Evolutionary conservation across 2,329 filamentous ascomycete species (phyloP), one percentile per base, ranked within the genome.

Genomic region (Colletotrichum phormii): DNA sequence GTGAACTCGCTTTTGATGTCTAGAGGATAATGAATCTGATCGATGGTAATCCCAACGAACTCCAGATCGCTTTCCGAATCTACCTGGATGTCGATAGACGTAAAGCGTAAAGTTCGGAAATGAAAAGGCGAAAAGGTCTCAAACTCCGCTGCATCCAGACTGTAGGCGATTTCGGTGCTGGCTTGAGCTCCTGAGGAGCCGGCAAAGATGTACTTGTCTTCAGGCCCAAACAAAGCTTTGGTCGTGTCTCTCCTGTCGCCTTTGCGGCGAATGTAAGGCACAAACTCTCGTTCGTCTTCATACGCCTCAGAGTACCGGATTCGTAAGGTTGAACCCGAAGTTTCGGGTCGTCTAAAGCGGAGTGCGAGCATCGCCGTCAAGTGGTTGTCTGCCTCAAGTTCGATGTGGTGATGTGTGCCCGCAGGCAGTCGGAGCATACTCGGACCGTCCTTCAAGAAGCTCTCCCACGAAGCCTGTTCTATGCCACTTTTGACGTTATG

Each of bases 121-220:
- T 75, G 76, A n/a, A 76, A 76, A 2, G 76, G 76, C 2, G 75
- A 74, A 29, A 71, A 72, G 13, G 15, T 26, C n/a, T 72, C 60
- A 7, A 35, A 42, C 2, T 18, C 51, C 5, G 29, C 22, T 31
- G 42, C 26, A n/a, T 49, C 15, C 5, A 55, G 5, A n/a, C 15
- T 1, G n/a, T 66, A 66, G 11, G 15, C 29, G 8, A 55, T 26
- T 2, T 55, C 53, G 24, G 53, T 15, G 26, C 15, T 55, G 53
- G 22, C 24, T 11, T 55, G 53, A 15, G 53, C 53, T 26, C 24
- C 53, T 26, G 26, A 15, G 13, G 22, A 15, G 15, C 53, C 53
- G 6, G 53, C 53, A 55, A 55, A 55, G 3, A 55, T 26, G 12
- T 55, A 55, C 5, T n/a, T 22, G 22, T 71, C 68, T 15, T 66